Base-by-base conservation (phyloP, 169 alveolate genomes). In the Perkinsus marinus region DNA sequence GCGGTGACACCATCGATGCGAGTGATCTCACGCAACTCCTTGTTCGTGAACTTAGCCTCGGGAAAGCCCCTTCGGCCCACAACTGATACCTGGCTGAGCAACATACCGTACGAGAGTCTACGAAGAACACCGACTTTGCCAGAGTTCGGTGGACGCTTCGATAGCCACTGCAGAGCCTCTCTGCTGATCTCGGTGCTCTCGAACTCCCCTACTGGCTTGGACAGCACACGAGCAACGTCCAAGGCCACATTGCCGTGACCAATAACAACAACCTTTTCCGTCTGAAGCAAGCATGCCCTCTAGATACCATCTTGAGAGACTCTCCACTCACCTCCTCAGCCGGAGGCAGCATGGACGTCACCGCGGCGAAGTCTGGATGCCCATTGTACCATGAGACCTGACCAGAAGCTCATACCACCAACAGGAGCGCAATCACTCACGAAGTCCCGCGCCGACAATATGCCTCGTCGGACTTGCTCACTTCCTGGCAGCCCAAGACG, bases 231-330 rank as follows among this genome's bases (percentile, higher is more conserved):
- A 0, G 95, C 95, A 36, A 93, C 93, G 90, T 96, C 97, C 38
- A 95, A 93, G 0, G 96, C 96, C 6, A 95, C 96, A 92, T 96
- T 96, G 0, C 97, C 97, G 92, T 94, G 94, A 10, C 97, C 96
- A 13, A 92, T 92, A n/a, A 94, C 90, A 47, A 79, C 89, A 16
- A 94, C 89, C 16, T 93, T 30, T 91, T 68, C 79, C 26, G 91
- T 39, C 22, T 36, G 89, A 16, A 92, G 38, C 30, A 3, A 37
- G 57, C 39, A 91, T 10, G 22, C 91, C 41, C 39, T 17, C 30
- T 5, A 46, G 34, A 39, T 16, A 41, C 68, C 34, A 16, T 41
- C 46, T 41, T 10, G 46, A 41, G n/a, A n/a, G 10, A 10, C 46
- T 13, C 34, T 57, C 26, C 22, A 57, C 26, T 13, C 6, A 57